Evolutionary conservation across 495 filamentous ascomycete species (phyloP).

Genomic region (Evansstolkia leycettana): DNA sequence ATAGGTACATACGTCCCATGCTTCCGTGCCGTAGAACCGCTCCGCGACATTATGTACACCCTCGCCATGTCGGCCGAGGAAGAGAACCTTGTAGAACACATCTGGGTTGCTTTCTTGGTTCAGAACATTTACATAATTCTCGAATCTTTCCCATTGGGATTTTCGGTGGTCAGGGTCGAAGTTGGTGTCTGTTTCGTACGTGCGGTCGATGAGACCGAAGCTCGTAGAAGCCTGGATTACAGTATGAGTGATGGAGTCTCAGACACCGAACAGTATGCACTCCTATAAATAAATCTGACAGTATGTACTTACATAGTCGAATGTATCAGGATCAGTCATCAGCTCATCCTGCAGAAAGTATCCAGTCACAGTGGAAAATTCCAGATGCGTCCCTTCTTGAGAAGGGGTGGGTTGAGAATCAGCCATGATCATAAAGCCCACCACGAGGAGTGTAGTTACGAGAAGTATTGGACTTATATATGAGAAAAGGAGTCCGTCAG

Average conservation of each 20-base stretch:
- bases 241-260: background rate
- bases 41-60: constrained; percentile 61
- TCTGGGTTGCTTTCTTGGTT: constrained; percentile 33
- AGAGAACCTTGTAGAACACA: constrained; percentile 53
- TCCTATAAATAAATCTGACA: background rate
- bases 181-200: constrained; percentile 34
- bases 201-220: constrained; percentile 50
- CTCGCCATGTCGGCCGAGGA: constrained; percentile 60
- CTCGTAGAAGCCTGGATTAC: constrained; percentile 36
- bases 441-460: constrained; percentile 3
- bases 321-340: constrained; percentile 46
- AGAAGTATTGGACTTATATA: constrained; percentile 1
- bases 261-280: background rate
- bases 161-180: constrained; percentile 14
- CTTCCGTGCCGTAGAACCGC: constrained; percentile 47
- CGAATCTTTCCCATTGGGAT: constrained; percentile 58
- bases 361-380: constrained; percentile 41
- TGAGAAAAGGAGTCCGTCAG: background rate
- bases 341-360: constrained; percentile 65
- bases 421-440: constrained; percentile 1
- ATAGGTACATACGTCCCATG: constrained; percentile 46
- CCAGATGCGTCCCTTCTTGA: background rate
- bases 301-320: constrained; percentile 49
- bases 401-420: background rate
- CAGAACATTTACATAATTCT: constrained; percentile 35